Percentiles rank a stretch among this genome's conserved stretches.
Evolutionary conservation across 2,329 filamentous ascomycete genomes (phyloP).

Genomic region (Penicillium janthinellum): DNA sequence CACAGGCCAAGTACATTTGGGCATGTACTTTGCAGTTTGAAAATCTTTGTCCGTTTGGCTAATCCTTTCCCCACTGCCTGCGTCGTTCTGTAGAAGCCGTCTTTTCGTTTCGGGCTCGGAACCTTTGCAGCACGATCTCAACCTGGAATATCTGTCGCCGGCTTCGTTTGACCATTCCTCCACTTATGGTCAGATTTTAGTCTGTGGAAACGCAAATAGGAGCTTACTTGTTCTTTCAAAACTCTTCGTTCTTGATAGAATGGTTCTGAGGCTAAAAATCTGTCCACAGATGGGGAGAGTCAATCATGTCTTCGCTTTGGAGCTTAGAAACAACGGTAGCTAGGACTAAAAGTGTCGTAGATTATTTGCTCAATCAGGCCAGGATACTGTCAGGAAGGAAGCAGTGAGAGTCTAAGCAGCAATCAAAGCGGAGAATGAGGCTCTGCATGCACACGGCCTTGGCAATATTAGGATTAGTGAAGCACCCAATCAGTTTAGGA

Average conservation of each 20-base stretch:
- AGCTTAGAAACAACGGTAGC: background rate
- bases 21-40: background rate
- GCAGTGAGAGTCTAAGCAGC: background rate
- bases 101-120: background rate
- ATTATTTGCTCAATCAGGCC: background rate
- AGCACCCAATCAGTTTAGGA: background rate
- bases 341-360: background rate
- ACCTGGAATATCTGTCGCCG: background rate
- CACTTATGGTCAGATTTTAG: background rate
- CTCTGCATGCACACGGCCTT: no score
- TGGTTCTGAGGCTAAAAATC: background rate
- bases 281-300: background rate
- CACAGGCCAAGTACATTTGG: background rate
- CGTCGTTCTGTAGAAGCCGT: background rate
- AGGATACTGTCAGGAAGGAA: background rate
- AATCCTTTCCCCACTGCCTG: background rate
- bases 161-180: background rate
- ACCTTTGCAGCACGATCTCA: background rate
- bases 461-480: background rate
- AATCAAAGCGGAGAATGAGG: background rate
- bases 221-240: background rate
- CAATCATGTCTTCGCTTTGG: background rate
- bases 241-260: background rate
- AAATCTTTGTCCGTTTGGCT: background rate
- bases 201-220: background rate